Conservation (phyloP, 148 eudicot species). For the Persicaria maculosa region DNA sequence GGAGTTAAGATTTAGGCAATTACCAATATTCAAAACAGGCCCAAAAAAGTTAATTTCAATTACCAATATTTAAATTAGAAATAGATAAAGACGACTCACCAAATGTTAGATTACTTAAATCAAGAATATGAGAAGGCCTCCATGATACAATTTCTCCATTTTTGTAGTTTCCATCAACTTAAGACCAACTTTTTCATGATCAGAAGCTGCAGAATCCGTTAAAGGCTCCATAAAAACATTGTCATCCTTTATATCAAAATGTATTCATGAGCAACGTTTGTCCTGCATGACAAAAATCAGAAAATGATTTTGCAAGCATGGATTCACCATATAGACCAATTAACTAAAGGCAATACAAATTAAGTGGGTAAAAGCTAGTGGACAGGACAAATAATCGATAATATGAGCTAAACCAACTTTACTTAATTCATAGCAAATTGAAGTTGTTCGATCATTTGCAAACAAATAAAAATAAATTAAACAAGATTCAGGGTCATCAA, state of each 20-base stretch:
- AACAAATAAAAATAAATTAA: no score
- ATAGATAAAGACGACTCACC: slow-evolving; percentile 47
- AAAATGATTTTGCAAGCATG: background rate
- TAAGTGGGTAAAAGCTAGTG: no score
- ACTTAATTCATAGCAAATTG: no score
- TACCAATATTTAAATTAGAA: no score
- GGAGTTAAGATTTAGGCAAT: no score
- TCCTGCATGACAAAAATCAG: slow-evolving; percentile 23
- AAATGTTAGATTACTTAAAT: slow-evolving; percentile 74
- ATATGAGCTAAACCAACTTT: no score
- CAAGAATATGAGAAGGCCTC: slow-evolving; percentile 67
- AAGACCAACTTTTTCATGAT: slow-evolving; percentile 16
- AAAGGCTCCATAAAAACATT: slow-evolving; percentile 61
- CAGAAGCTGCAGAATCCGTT: slow-evolving; percentile 20
- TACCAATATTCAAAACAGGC: no score
- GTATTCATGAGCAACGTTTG: slow-evolving; percentile 73
- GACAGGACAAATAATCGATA: no score
- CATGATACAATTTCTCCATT: slow-evolving; percentile 30
- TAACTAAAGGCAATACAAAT: no score
- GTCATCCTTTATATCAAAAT: slow-evolving; percentile 93
- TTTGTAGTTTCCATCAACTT: slow-evolving; percentile 22
- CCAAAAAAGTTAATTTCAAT: no score
- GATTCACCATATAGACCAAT: background rate
- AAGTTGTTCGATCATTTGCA: no score
- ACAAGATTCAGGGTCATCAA: no score